These are phyloP conservation scores for Claviceps arundinis DNA, from an alignment of 2,329 filamentous ascomycete genomes.

Conservation along the genomic window DNA sequence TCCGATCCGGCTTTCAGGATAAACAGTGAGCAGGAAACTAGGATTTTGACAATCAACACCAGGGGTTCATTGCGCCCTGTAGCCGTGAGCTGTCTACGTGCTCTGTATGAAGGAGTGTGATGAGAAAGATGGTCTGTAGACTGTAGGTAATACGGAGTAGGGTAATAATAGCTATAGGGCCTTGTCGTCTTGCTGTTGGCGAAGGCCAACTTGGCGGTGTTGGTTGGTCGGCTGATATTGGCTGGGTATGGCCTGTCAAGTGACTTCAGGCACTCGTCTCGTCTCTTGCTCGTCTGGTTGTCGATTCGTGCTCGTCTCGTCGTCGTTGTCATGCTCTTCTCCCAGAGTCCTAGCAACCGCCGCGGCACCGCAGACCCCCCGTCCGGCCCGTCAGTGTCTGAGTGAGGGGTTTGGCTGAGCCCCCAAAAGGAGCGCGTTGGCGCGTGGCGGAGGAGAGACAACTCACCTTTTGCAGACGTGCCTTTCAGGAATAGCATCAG, in stretches of 20 bases:
- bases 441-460: conserved; percentile 2
- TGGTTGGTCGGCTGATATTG: not conserved
- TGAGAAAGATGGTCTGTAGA: no score
- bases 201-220: not conserved
- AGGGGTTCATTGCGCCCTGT: no score
- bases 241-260: not conserved
- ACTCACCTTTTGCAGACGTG: conserved; percentile 8
- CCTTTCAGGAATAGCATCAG: conserved; percentile 4
- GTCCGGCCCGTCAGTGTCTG: not conserved
- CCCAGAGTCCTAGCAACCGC: no score
- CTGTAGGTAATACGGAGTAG: no score
- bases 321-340: no score
- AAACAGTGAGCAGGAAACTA: no score
- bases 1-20: no score
- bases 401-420: conserved; percentile 6
- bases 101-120: no score
- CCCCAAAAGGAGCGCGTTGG: not conserved
- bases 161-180: no score
- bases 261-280: not conserved
- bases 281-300: not conserved
- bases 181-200: not conserved
- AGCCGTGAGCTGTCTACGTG: no score
- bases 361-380: not conserved
- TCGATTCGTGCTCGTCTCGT: no score
- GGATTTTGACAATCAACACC: no score